Conservation (phyloP, 805 yeast species). For the Candida tammaniensis region DNA sequence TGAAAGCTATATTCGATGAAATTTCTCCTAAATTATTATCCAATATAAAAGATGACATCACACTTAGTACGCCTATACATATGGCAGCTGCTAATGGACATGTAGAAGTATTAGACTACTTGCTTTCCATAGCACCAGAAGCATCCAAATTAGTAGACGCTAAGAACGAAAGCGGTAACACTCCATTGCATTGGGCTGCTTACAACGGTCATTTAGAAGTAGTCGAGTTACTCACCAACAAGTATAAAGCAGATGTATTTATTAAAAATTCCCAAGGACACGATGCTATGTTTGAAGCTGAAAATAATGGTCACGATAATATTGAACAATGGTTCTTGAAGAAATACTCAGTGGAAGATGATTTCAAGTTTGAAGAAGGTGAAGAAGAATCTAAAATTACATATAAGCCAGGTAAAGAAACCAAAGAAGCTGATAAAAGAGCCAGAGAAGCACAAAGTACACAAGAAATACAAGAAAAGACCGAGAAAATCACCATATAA, state of each 20-base stretch:
- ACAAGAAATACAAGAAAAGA: conserved; percentile 5
- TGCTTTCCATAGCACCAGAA: conserved; percentile 50
- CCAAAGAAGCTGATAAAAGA: conserved; percentile 39
- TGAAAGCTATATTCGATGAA: conserved; percentile 64
- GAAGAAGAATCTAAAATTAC: conserved; percentile 43
- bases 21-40: conserved; percentile 44
- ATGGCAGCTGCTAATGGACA: conserved; percentile 98
- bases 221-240: conserved; percentile 68
- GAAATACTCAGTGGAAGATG: conserved; percentile 66
- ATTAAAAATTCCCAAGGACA: conserved; percentile 70
- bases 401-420: conserved; percentile 41
- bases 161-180: conserved; percentile 80
- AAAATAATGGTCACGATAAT: conserved; percentile 67
- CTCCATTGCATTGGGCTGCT: conserved; percentile 96
- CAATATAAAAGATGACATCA: conserved; percentile 57
- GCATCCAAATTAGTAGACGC: conserved; percentile 32
- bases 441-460: conserved; percentile 37
- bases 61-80: conserved; percentile 78
- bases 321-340: conserved; percentile 75
- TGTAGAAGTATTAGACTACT: conserved; percentile 57
- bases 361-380: conserved; percentile 40
- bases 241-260: conserved; percentile 78
- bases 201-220: conserved; percentile 77
- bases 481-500: conserved; percentile 6
- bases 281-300: conserved; percentile 89